phyloP scores from a whole-genome alignment of 129 eudicot genomes.

The Flaveria brownii region DNA sequence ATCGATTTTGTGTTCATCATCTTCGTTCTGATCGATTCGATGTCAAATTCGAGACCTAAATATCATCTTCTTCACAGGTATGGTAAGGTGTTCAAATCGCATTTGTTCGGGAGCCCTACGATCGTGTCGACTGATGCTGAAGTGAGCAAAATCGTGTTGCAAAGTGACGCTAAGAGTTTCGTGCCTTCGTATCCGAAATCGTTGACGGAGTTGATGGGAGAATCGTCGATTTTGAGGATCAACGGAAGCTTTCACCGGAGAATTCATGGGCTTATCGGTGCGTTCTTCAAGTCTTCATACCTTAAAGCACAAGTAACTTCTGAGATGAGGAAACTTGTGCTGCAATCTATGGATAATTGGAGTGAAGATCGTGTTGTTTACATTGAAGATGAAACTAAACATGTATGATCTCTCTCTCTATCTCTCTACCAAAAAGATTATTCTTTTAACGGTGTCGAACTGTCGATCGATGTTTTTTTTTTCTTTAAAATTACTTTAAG shows the following conservation, averaged over 20 bases:
- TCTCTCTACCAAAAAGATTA: neutral
- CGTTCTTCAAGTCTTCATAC: slow-evolving; percentile 72
- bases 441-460: neutral
- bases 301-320: slow-evolving; percentile 79
- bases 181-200: slow-evolving; percentile 95
- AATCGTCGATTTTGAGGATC: slow-evolving; percentile 70
- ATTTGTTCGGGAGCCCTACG: slow-evolving; percentile 85
- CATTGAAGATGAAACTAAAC: slow-evolving; percentile 86
- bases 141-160: slow-evolving; percentile 63
- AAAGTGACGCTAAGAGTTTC: slow-evolving; percentile 73
- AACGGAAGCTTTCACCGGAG: slow-evolving; percentile 80
- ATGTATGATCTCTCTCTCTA: slow-evolving; percentile 39
- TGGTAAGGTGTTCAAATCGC: slow-evolving; percentile 95
- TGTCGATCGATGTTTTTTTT: too few species aligned
- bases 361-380: slow-evolving; percentile 55
- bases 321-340: slow-evolving; percentile 62
- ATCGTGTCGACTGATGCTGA: slow-evolving; percentile 93
- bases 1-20: too few species aligned
- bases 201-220: slow-evolving; percentile 83
- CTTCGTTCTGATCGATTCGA: neutral
- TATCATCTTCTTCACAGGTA: slow-evolving; percentile 42
- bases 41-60: neutral
- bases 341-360: slow-evolving; percentile 68
- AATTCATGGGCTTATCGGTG: slow-evolving; percentile 85
- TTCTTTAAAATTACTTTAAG: too few species aligned